Percentiles rank a stretch among this genome's conserved stretches.
Evolutionary conservation across 2,329 filamentous ascomycete genomes (phyloP).

Genomic region (Blumeria graminis): DNA sequence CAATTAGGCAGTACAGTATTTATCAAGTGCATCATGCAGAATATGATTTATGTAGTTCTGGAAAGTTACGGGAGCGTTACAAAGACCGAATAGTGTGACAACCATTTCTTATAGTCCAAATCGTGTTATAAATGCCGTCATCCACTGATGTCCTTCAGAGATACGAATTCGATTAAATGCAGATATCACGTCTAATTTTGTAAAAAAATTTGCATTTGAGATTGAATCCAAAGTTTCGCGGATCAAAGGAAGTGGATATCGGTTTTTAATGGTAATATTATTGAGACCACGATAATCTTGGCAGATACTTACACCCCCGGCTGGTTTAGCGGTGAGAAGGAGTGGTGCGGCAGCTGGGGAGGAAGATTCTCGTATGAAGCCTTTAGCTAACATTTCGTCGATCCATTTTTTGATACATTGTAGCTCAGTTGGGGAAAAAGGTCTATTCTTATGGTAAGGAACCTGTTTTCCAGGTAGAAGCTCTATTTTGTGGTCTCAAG

Average conservation of each 20-base stretch:
- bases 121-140: constrained; percentile 4
- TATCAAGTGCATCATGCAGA: background rate
- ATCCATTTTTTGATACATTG: background rate
- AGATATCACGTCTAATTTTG: constrained; percentile 3
- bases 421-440: background rate
- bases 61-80: background rate
- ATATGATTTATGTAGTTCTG: constrained; percentile 2
- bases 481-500: background rate
- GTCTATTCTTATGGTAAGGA: background rate
- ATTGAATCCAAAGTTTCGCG: background rate
- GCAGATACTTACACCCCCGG: background rate
- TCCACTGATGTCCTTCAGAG: constrained; percentile 5
- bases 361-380: background rate
- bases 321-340: background rate
- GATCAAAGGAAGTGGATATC: background rate
- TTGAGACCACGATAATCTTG: constrained; percentile 1
- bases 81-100: background rate
- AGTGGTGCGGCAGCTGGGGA: background rate
- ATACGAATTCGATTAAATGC: constrained; percentile 4
- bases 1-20: background rate
- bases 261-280: background rate
- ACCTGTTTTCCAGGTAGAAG: background rate
- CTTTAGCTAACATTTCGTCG: background rate
- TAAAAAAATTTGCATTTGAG: background rate
- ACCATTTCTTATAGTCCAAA: background rate